phyloP scores from a whole-genome alignment of 2,329 filamentous ascomycete species.

The Lecanicillium sp. region DNA sequence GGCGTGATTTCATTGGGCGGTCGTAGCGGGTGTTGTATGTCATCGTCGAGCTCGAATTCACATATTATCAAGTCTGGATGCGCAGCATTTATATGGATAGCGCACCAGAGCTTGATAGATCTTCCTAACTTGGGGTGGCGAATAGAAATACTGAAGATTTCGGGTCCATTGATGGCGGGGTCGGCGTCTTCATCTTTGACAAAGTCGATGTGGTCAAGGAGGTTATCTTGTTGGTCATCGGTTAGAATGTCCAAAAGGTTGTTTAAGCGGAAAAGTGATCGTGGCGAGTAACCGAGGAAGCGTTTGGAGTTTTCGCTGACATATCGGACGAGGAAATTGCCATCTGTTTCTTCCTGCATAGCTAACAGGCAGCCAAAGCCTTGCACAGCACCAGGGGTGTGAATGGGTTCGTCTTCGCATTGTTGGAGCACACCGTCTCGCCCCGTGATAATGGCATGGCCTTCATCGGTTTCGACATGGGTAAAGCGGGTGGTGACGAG shows the following conservation, averaged over 20 bases:
- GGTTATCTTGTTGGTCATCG: constrained; percentile 76
- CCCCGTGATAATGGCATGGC: constrained; percentile 78
- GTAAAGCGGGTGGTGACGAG: constrained; percentile 70
- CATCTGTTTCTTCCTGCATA: constrained; percentile 63
- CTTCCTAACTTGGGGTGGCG: constrained; percentile 47
- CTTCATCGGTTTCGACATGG: constrained; percentile 68
- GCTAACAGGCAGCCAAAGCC: constrained; percentile 73
- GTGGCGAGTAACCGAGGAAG: constrained; percentile 71
- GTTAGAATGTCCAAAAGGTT: constrained; percentile 80
- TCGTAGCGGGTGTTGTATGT: constrained; percentile 60
- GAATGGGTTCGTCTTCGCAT: constrained; percentile 89
- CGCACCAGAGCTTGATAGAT: constrained; percentile 74
- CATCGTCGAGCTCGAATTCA: constrained; percentile 84
- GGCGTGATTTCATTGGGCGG: constrained; percentile 54
- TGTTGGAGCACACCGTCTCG: constrained; percentile 66
- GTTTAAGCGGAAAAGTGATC: constrained; percentile 64
- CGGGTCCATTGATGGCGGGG: constrained; percentile 68
- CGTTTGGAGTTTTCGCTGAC: constrained; percentile 75
- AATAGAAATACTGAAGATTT: constrained; percentile 77
- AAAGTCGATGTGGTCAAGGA: constrained; percentile 83
- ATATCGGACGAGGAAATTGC: constrained; percentile 62
- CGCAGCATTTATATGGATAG: constrained; percentile 66
- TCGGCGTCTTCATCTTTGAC: constrained; percentile 78
- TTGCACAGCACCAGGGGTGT: constrained; percentile 77
- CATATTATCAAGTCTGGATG: constrained; percentile 71